Conservation (phyloP, 2,329 filamentous ascomycete genomes). For the Coleophoma crateriformis region DNA sequence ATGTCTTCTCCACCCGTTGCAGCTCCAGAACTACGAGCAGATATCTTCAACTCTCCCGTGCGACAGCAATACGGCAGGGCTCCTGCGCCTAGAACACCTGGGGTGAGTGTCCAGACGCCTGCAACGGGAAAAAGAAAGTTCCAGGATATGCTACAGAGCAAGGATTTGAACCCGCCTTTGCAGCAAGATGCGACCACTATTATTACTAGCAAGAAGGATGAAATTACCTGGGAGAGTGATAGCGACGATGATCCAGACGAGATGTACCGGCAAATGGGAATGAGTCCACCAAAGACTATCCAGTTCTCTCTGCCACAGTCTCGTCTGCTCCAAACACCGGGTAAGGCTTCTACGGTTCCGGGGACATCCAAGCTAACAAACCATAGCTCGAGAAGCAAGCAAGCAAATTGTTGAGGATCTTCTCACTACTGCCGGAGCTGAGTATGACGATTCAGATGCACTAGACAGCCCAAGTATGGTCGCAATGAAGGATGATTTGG, state of each 20-base stretch:
- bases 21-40: constrained; percentile 76
- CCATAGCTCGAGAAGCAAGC: constrained; percentile 69
- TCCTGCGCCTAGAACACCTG: constrained; percentile 62
- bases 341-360: constrained; percentile 36
- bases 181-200: constrained; percentile 11
- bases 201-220: constrained; percentile 34
- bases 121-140: constrained; percentile 40
- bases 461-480: constrained; percentile 60
- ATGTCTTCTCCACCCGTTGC: constrained; percentile 73
- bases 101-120: constrained; percentile 81
- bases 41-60: constrained; percentile 76
- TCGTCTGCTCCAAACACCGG: constrained; percentile 74
- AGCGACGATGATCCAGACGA: constrained; percentile 52
- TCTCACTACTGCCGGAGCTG: constrained; percentile 71
- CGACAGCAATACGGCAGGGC: constrained; percentile 29
- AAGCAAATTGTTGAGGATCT: constrained; percentile 78
- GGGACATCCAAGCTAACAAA: constrained; percentile 2
- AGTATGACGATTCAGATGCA: constrained; percentile 42
- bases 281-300: constrained; percentile 91
- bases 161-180: constrained; percentile 10
- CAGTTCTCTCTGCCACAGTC: constrained; percentile 77
- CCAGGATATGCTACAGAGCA: constrained; percentile 35
- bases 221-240: constrained; percentile 69
- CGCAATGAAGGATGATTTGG: constrained; percentile 56
- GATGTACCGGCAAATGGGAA: constrained; percentile 55